Evolutionary conservation across 352 stramenopile species (phyloP), one percentile per base, ranked within the genome.

Genomic region (Hyaloperonospora arabidopsidis): DNA sequence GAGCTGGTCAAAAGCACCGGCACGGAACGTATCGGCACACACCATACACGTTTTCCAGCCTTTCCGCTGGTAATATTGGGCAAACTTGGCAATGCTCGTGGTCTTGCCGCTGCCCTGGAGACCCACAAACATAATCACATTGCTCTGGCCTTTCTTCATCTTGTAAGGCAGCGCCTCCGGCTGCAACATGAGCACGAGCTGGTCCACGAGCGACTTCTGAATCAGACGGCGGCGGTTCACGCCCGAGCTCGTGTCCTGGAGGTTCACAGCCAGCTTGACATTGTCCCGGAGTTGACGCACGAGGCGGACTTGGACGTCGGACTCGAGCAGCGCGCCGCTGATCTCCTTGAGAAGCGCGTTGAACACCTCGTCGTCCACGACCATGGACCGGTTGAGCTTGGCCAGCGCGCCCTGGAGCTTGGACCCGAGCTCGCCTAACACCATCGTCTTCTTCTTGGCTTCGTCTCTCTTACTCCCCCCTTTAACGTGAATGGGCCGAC

Each of bases 11-110:
- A 99, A 99, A 2, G 96, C 97, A 53, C 97, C 97, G 5, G 97
- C 97, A 38, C 95, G 86, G 72, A 98, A 98, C 25, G 96, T 99
- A 84, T 99, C 97, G 14, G 95, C 96, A 72, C 97, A 99, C 4
- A 99, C 96, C 96, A 99, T 99, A 62, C 86, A 96, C 34, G 91
- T 98, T 76, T 98, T 98, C 93, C 90, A 99, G 14, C 90, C 95
- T 49, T 97, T 97, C 48, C 90, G 79, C 66, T 98, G 89, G 70
- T 99, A 99, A 58, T 98, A 97, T 71, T 99, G 89, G 29, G 96
- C 97, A 67, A 97, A 98, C 74, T 99, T 99, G 59, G 95, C 96
- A 69, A 99, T 99, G 48, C 96, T 98, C 21, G 97, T 99, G 47
- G 97, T 99, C 76, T 99, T 99, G 22, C 97, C 97, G 35, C 92